Conservation (phyloP, 352 stramenopile species). For the Pythium chondricola region DNA sequence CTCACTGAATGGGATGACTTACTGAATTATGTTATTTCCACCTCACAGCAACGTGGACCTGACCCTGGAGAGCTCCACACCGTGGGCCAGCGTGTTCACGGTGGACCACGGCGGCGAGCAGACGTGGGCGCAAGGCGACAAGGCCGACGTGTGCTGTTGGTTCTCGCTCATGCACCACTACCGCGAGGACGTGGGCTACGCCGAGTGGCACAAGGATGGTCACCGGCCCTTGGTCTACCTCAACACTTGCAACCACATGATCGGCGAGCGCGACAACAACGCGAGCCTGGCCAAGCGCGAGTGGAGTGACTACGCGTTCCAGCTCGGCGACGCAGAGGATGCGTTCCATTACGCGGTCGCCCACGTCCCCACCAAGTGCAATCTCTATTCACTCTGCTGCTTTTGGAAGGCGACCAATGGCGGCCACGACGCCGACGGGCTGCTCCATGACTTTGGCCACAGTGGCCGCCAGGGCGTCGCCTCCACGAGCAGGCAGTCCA, state of each 20-base stretch:
- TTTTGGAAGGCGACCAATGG: conserved; percentile 74
- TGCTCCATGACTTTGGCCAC: conserved; percentile 47
- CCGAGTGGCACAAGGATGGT: conserved; percentile 39
- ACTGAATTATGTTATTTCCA: too few species aligned
- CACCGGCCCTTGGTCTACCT: conserved; percentile 72
- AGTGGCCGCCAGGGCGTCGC: conserved; percentile 49
- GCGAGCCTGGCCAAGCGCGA: conserved; percentile 62
- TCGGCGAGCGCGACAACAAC: conserved; percentile 83
- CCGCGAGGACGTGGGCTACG: conserved; percentile 37
- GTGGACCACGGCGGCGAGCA: conserved; percentile 72
- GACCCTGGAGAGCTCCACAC: conserved; percentile 25
- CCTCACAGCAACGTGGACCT: conserved; percentile 66
- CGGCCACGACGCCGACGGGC: conserved; percentile 20
- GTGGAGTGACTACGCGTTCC: conserved; percentile 79
- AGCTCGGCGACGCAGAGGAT: conserved; percentile 55
- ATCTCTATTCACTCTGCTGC: conserved; percentile 82
- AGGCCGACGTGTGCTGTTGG: conserved; percentile 75
- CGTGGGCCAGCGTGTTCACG: conserved; percentile 66
- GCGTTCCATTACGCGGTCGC: conserved; percentile 75
- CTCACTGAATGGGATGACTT: too few species aligned
- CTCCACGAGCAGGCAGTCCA: conserved; percentile 49
- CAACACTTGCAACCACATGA: conserved; percentile 90
- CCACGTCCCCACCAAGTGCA: conserved; percentile 82
- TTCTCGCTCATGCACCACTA: conserved; percentile 90
- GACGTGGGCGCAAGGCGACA: conserved; percentile 78